A percentile compares a stretch with the other conserved stretches of the same genome.
Conservation (phyloP, 805 yeast species). For the Candida tammaniensis region DNA sequence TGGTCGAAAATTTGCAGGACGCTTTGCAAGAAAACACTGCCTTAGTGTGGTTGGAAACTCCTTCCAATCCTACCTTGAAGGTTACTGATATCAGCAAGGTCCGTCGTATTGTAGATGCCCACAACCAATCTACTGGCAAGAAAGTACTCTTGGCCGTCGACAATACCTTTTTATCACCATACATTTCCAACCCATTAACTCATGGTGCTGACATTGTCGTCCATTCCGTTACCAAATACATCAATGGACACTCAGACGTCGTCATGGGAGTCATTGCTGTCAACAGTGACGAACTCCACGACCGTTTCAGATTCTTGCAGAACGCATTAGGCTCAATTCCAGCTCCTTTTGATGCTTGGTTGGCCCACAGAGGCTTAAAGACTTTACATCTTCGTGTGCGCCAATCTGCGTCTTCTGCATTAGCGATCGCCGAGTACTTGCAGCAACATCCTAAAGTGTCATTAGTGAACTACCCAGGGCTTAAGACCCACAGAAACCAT, state of each 20-base stretch:
- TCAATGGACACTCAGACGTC: conserved; percentile 91
- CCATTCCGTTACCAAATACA: conserved; percentile 87
- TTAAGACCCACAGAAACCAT: conserved; percentile 60
- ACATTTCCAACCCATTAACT: conserved; percentile 77
- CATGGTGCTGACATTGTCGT: conserved; percentile 86
- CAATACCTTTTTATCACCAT: conserved; percentile 86
- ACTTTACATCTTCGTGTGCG: conserved; percentile 78
- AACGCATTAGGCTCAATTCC: conserved; percentile 89
- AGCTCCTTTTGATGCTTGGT: conserved; percentile 88
- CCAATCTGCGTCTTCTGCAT: conserved; percentile 66
- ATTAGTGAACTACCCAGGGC: conserved; percentile 82
- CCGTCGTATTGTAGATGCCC: conserved; percentile 48
- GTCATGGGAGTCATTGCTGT: conserved; percentile 83
- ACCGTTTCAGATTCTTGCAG: conserved; percentile 71
- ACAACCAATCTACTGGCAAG: conserved; percentile 44
- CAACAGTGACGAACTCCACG: conserved; percentile 57
- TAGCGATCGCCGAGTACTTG: conserved; percentile 65
- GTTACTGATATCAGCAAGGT: conserved; percentile 73
- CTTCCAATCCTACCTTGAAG: conserved; percentile 82
- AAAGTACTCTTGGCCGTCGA: conserved; percentile 71
- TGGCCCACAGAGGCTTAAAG: conserved; percentile 88
- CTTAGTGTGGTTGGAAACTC: conserved; percentile 85
- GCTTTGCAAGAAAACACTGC: conserved; percentile 61
- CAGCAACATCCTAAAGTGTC: conserved; percentile 48
- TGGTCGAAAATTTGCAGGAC: conserved; percentile 55